Evolutionary conservation across 176 grass and related monocot species (phyloP).

Genomic region (Chloris gayana): DNA sequence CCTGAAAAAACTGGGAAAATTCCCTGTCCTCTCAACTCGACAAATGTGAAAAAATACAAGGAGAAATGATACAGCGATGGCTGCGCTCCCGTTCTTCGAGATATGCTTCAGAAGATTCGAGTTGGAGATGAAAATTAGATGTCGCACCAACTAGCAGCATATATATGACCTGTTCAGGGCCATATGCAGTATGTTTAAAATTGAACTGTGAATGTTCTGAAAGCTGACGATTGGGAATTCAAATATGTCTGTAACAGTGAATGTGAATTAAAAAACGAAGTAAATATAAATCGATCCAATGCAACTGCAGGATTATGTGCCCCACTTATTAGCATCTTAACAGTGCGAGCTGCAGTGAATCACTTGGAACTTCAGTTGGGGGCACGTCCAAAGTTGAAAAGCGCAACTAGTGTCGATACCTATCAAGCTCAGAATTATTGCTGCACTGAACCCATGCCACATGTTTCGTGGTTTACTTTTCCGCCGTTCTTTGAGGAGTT

Average conservation of each 20-base stretch:
- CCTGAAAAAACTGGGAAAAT: too few relatives aligned
- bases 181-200: background rate
- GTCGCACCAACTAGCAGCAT: background rate
- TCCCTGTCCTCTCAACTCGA: too few relatives aligned
- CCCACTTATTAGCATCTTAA: too few relatives aligned
- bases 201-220: background rate
- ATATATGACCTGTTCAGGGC: too few relatives aligned
- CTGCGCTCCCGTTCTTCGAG: too few relatives aligned
- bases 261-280: background rate
- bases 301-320: background rate
- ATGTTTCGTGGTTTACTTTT: slow-evolving; percentile 15
- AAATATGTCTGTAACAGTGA: background rate
- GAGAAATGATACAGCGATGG: too few relatives aligned
- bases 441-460: slow-evolving; percentile 11
- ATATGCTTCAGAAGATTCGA: too few relatives aligned
- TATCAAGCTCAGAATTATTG: slow-evolving; percentile 22
- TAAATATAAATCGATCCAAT: background rate
- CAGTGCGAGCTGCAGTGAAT: background rate
- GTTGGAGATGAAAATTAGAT: too few relatives aligned
- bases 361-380: background rate
- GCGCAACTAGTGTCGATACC: background rate
- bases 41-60: too few relatives aligned
- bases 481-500: background rate
- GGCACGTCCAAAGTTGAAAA: slow-evolving; percentile 3
- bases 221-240: background rate